Conservation (phyloP, 2,329 filamentous ascomycete genomes). For the Hypoxylon sp. region DNA sequence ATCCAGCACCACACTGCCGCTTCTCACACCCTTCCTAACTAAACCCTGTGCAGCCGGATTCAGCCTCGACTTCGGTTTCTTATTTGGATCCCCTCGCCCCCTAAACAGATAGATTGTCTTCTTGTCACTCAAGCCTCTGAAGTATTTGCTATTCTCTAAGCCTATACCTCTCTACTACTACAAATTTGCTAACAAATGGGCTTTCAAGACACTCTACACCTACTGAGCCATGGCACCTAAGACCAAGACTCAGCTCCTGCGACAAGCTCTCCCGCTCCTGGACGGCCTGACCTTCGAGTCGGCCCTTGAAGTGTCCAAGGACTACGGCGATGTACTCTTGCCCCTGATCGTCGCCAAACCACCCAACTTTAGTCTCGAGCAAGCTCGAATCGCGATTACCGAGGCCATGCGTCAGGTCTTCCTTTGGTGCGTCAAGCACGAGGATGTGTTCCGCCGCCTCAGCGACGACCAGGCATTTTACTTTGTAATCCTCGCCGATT, state of each 20-base stretch:
- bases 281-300: conserved; percentile 24
- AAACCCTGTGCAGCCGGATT: no score
- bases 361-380: not conserved
- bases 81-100: no score
- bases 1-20: no score
- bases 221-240: not conserved
- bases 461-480: conserved; percentile 34
- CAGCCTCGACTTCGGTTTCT: no score
- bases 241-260: not conserved
- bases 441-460: conserved; percentile 38
- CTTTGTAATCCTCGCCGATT: conserved; percentile 35
- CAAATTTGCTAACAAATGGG: not conserved
- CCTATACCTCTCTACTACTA: not conserved
- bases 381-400: not conserved
- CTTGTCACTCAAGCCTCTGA: not conserved
- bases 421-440: conserved; percentile 13
- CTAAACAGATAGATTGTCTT: not conserved
- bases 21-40: no score
- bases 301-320: not conserved
- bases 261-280: not conserved
- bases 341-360: conserved; percentile 5
- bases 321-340: conserved; percentile 5
- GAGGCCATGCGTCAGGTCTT: conserved; percentile 10
- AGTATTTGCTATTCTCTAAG: not conserved
- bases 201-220: not conserved